Evolutionary conservation across 495 filamentous ascomycete genomes (phyloP).

Genomic region (Daldinia caldariorum): DNA sequence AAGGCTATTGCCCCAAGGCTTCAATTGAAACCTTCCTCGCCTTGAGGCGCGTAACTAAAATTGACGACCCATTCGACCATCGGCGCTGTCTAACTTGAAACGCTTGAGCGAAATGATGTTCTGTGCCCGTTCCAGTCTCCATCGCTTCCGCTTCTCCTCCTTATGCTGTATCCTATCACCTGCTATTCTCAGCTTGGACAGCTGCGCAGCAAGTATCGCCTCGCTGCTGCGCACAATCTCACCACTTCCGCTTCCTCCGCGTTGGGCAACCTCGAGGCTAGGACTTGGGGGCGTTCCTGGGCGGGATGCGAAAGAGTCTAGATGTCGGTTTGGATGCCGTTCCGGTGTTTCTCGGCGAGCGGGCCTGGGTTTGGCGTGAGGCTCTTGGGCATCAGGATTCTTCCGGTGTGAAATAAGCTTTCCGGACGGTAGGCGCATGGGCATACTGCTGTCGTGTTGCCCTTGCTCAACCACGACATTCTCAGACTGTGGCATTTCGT

Average conservation of each 20-base stretch:
- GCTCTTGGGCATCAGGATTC: neutral
- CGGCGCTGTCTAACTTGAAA: neutral
- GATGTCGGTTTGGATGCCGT: neutral
- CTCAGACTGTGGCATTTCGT: neutral
- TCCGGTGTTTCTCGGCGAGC: neutral
- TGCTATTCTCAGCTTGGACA: constrained; percentile 1
- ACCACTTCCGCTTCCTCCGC: neutral
- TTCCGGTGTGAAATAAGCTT: neutral
- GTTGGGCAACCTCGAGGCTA: neutral
- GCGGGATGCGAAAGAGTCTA: neutral
- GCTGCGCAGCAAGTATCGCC: constrained; percentile 1
- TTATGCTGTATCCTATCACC: constrained; percentile 4
- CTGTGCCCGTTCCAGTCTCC: neutral
- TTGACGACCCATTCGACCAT: neutral
- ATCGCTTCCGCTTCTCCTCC: constrained; percentile 1
- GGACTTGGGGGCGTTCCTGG: neutral
- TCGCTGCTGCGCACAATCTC: constrained; percentile 1
- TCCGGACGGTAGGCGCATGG: neutral
- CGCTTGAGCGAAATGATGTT: neutral
- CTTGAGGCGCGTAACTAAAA: neutral
- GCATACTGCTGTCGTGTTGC: neutral
- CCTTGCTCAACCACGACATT: neutral
- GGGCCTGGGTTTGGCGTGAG: neutral
- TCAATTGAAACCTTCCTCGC: too few species aligned
- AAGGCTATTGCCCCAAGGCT: too few species aligned